phyloP scores from a whole-genome alignment of 192 early-diverging fungal genomes.

The Backusella tarrabulga region DNA sequence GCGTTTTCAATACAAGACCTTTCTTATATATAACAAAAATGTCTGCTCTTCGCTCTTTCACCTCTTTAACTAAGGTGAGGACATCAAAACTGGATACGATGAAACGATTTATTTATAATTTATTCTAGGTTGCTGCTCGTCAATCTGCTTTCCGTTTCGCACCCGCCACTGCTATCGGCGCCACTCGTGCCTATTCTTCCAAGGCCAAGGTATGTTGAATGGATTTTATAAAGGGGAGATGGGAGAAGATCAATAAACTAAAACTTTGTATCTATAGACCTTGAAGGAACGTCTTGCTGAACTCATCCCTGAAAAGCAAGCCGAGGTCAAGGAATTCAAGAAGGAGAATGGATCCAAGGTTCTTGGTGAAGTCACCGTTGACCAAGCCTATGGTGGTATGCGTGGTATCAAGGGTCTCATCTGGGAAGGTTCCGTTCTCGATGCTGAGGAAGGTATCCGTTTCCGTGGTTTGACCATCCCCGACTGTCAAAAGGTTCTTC shows the following conservation, averaged over 20 bases:
- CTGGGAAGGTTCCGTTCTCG: slow-evolving; percentile 97
- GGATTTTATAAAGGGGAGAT: neutral
- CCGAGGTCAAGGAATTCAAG: slow-evolving; percentile 93
- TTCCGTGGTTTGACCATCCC: slow-evolving; percentile 97
- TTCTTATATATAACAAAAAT: neutral
- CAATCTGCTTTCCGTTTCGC: slow-evolving; percentile 17
- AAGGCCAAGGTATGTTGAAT: slow-evolving; percentile 44
- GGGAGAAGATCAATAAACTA: neutral
- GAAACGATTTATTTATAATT: neutral
- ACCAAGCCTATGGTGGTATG: slow-evolving; percentile 99
- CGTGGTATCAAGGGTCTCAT: slow-evolving; percentile 99
- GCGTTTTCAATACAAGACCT: neutral
- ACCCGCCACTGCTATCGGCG: slow-evolving; percentile 39
- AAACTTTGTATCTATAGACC: slow-evolving; percentile 45
- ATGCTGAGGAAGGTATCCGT: slow-evolving; percentile 97
- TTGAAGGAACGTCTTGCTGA: slow-evolving; percentile 93
- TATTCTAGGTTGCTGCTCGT: neutral
- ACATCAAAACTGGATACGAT: neutral
- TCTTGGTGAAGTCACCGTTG: slow-evolving; percentile 93
- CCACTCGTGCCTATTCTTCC: slow-evolving; percentile 46
- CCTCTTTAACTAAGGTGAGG: neutral
- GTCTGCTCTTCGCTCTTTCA: slow-evolving; percentile 5
- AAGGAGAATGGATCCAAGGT: slow-evolving; percentile 85
- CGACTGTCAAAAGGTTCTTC: slow-evolving; percentile 92
- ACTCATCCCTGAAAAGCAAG: slow-evolving; percentile 93